Conservation (phyloP, 257 asterid species). For the Catharanthus roseus region DNA sequence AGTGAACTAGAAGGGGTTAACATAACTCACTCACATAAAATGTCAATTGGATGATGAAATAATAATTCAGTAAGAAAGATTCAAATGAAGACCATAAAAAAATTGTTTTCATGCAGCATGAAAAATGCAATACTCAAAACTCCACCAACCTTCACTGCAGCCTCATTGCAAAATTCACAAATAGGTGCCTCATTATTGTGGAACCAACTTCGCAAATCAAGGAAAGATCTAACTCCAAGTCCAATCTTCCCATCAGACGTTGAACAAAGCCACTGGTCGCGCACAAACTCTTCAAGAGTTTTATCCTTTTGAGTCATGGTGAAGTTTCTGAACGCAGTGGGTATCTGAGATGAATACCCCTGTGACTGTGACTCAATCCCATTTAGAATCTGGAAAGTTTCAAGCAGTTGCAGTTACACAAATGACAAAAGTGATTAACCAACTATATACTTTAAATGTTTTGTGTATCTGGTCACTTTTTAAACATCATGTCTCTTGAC, state of each 20-base stretch:
- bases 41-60: background rate
- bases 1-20: background rate
- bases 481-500: background rate
- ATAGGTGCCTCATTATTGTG: constrained; percentile 66
- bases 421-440: background rate
- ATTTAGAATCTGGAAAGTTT: constrained; percentile 37
- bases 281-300: constrained; percentile 59
- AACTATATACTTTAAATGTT: background rate
- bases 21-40: background rate
- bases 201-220: constrained; percentile 93
- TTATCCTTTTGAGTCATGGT: constrained; percentile 76
- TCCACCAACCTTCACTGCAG: constrained; percentile 72
- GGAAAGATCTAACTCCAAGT: constrained; percentile 80
- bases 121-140: background rate
- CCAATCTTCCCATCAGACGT: constrained; percentile 60
- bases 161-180: constrained; percentile 92
- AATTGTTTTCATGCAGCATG: background rate
- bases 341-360: constrained; percentile 48
- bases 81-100: background rate
- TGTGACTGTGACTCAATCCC: constrained; percentile 48
- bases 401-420: background rate
- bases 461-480: background rate
- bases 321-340: constrained; percentile 69
- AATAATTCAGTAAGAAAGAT: background rate
- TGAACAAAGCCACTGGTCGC: constrained; percentile 78